Evolutionary conservation across 1,284 basidiomycete genomes (phyloP).

Genomic region (Xerocomus amazonicus): DNA sequence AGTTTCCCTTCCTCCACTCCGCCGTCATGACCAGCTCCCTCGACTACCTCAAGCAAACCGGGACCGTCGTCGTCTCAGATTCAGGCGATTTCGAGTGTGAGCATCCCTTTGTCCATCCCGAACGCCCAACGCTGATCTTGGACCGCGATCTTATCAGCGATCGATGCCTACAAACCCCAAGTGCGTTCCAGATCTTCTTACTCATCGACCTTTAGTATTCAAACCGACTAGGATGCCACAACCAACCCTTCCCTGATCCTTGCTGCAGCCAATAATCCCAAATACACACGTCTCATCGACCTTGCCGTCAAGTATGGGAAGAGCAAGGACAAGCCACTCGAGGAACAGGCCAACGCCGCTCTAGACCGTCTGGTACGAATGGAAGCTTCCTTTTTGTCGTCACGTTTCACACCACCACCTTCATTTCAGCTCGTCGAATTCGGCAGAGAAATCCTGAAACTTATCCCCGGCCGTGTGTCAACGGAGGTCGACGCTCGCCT

Average conservation of each 20-base stretch:
- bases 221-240: slow-evolving; percentile 69
- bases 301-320: slow-evolving; percentile 82
- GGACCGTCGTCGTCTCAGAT: slow-evolving; percentile 93
- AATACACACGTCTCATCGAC: slow-evolving; percentile 84
- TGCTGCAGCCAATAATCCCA: slow-evolving; percentile 88
- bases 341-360: slow-evolving; percentile 73
- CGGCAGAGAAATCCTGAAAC: slow-evolving; percentile 90
- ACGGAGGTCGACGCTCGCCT: slow-evolving; percentile 98
- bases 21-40: slow-evolving; percentile 80
- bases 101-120: slow-evolving; percentile 26
- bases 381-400: slow-evolving; percentile 11
- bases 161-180: slow-evolving; percentile 92
- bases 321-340: slow-evolving; percentile 70
- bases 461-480: slow-evolving; percentile 98
- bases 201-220: slow-evolving; percentile 1
- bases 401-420: slow-evolving; percentile 11
- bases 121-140: slow-evolving; percentile 6
- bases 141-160: slow-evolving; percentile 46
- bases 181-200: slow-evolving; percentile 35
- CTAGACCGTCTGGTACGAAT: slow-evolving; percentile 80
- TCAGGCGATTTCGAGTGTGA: slow-evolving; percentile 83
- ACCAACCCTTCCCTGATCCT: slow-evolving; percentile 94
- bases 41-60: slow-evolving; percentile 84
- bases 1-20: background rate
- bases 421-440: slow-evolving; percentile 84